A percentile compares a stretch with the other conserved stretches of the same genome.
Evolutionary conservation across 352 stramenopile species (phyloP).

Genomic region (Peronospora belbahrii): DNA sequence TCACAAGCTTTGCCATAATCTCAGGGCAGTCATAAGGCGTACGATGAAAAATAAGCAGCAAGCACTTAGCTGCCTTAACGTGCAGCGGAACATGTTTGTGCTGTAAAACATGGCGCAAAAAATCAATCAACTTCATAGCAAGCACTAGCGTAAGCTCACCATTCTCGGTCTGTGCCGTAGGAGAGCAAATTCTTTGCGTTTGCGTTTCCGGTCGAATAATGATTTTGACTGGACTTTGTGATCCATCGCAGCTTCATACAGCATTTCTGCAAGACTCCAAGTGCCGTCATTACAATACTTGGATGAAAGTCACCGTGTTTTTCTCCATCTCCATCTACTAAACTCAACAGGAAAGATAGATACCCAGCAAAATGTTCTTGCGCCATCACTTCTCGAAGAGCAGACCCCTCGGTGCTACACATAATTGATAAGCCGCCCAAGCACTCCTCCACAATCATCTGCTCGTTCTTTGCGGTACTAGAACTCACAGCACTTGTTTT

Average conservation of each 20-base stretch:
- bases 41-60: constrained; percentile 53
- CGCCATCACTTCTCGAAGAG: constrained; percentile 45
- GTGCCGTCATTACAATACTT: constrained; percentile 51
- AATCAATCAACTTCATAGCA: constrained; percentile 32
- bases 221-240: constrained; percentile 8
- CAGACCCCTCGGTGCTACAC: constrained; percentile 46
- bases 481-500: background rate
- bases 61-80: constrained; percentile 61
- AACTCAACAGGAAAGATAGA: constrained; percentile 41
- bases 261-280: constrained; percentile 68
- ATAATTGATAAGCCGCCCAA: constrained; percentile 63
- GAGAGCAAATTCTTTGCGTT: constrained; percentile 7
- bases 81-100: constrained; percentile 55
- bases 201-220: background rate
- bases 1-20: constrained; percentile 37
- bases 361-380: constrained; percentile 35
- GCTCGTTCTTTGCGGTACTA: constrained; percentile 22
- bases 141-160: constrained; percentile 34
- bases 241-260: constrained; percentile 64
- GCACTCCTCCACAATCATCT: constrained; percentile 78
- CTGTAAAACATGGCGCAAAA: constrained; percentile 40
- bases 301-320: constrained; percentile 38
- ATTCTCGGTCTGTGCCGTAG: constrained; percentile 13
- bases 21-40: constrained; percentile 24
- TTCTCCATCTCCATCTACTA: constrained; percentile 29